Evolutionary conservation across 2,329 filamentous ascomycete species (phyloP).

Genomic region (Penicillium sclerotigenum): DNA sequence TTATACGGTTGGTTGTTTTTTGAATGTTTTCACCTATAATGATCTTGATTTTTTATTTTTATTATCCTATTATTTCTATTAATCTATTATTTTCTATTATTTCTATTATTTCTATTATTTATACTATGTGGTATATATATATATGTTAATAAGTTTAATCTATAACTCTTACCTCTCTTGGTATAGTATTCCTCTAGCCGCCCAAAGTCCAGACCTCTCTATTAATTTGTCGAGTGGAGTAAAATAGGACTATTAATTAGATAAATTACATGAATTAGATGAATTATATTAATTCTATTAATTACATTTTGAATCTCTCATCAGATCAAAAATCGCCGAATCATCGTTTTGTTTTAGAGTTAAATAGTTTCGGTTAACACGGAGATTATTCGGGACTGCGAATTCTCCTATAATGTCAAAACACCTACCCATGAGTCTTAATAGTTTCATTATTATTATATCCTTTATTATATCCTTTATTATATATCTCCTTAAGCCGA

Average conservation of each 20-base stretch:
- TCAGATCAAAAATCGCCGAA: constrained; percentile 2
- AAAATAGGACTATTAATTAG: not conserved
- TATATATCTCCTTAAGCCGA: too few relatives aligned
- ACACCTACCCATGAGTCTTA: not conserved
- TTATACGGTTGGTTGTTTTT: not conserved
- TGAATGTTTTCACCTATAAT: not conserved
- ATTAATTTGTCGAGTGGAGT: not conserved
- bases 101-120: too few relatives aligned
- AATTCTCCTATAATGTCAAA: constrained; percentile 8
- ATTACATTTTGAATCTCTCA: not conserved
- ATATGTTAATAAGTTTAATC: not conserved
- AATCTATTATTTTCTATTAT: too few relatives aligned
- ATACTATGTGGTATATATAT: not conserved
- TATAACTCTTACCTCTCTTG: constrained; percentile 1
- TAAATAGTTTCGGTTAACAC: constrained; percentile 1
- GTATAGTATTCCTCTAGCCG: not conserved
- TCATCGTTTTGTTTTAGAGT: not conserved
- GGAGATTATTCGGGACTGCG: constrained; percentile 8
- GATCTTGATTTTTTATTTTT: too few relatives aligned
- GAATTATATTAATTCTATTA: too few relatives aligned
- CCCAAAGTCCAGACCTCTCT: not conserved
- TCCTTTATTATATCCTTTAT: too few relatives aligned
- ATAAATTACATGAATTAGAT: too few relatives aligned
- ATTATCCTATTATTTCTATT: too few relatives aligned
- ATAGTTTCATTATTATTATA: too few relatives aligned